Evolutionary conservation across 305 asterid genomes (phyloP).

Genomic region (Plantago lanceolata): DNA sequence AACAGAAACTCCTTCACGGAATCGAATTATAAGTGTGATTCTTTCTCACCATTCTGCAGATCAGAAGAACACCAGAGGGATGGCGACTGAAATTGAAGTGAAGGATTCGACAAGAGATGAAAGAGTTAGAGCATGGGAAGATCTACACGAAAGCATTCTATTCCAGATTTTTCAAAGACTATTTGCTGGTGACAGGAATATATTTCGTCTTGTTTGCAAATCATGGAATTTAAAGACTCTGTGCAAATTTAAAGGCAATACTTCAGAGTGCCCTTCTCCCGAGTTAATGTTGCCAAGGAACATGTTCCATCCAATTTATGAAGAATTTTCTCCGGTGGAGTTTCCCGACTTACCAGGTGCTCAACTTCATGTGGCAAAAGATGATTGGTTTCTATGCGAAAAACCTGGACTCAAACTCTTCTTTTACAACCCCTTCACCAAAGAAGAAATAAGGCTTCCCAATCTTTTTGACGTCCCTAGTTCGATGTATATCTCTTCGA

Average conservation of each 20-base stretch:
- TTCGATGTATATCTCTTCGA: neutral
- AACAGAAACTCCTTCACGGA: too few species aligned
- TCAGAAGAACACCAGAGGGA: neutral
- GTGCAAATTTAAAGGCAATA: neutral
- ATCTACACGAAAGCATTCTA: neutral
- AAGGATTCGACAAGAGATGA: neutral
- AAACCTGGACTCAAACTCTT: neutral
- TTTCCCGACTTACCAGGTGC: neutral
- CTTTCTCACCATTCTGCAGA: too few species aligned
- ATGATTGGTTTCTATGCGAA: neutral
- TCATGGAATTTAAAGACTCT: neutral
- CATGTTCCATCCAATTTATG: neutral
- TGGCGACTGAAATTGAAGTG: neutral
- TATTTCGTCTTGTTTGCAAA: neutral
- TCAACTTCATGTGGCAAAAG: neutral
- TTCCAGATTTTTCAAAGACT: neutral
- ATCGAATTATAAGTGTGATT: too few species aligned
- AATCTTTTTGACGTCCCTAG: neutral
- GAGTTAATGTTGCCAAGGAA: neutral
- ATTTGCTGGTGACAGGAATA: neutral
- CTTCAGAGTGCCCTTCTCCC: neutral
- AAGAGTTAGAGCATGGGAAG: neutral
- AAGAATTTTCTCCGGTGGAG: neutral
- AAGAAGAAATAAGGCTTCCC: neutral
- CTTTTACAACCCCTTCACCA: neutral